Evolutionary conservation across 495 filamentous ascomycete species (phyloP), one percentile per base, ranked within the genome.

Genomic region (Penicillium samsonianum): DNA sequence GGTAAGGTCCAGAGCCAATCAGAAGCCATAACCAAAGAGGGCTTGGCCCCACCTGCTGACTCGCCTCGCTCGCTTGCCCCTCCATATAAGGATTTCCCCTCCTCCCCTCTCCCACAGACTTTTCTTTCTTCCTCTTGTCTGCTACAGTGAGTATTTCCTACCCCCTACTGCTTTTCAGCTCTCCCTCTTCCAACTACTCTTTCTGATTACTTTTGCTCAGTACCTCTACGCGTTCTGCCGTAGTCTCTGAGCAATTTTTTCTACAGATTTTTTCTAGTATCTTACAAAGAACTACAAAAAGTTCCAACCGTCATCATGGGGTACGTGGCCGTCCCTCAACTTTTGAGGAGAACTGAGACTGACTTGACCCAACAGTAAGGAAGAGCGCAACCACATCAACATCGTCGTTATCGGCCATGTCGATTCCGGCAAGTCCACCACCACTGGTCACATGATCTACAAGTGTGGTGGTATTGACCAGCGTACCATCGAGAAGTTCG

Each of bases 401-500:
- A 90, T 97, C 80, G 92, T 96, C 78, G 92, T 96, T 82, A 95
- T 96, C 83, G 92, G 92, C 82, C 92, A 98, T 87, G 94, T 98
- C 91, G 92, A 97, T 85, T 95, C 91, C 80, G 94, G 94, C 81
- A 98, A 98, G 88, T 97, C 93, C 55, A 98, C 94, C 74, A 98
- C 94, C 76, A 92, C 88, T 64, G 87, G 88, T 78, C 94, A 98
- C 81, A 84, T 98, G 83, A 98, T 98, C 89, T 98, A 98, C 91
- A 96, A 98, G 84, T 98, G 94, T 83, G 94, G 94, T 88, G 94
- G 94, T 89, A 98, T 98, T 73, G 94, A 98, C 89, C 90, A 91
- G 84, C 94, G 94, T 93, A 98, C 95, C 76, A 98, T 98, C 74
- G 95, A 98, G 89, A 98, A 98, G 89, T 98, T 98, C 85, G 94